Evolutionary conservation across 148 eudicot genomes (phyloP).

Genomic region (Diospyros kaki): DNA sequence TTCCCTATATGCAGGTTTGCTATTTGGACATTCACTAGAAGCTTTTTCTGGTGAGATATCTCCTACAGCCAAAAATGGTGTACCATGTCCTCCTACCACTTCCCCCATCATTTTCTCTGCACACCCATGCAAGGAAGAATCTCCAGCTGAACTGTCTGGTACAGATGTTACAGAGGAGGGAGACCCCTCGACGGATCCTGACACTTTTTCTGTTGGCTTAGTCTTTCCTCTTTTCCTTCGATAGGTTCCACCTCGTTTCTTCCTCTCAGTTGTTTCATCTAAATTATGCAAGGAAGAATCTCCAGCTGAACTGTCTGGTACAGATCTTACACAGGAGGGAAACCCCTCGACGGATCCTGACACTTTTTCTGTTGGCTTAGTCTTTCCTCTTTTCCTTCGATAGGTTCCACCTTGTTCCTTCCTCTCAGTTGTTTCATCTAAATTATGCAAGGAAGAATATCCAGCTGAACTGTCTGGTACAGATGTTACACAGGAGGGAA

Average conservation of each 20-base stretch:
- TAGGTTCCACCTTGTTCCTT: neutral
- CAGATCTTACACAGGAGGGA: neutral
- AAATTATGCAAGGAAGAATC: neutral
- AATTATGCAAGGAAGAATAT: neutral
- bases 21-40: neutral
- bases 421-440: no score
- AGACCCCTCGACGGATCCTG: neutral
- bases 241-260: neutral
- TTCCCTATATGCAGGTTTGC: slow-evolving; percentile 3
- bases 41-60: neutral
- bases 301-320: slow-evolving; percentile 1
- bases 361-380: neutral
- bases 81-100: neutral
- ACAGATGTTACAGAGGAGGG: neutral
- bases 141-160: slow-evolving; percentile 3
- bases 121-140: neutral
- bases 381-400: neutral
- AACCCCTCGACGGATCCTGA: neutral
- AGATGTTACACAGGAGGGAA: neutral
- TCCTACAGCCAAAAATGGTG: slow-evolving; percentile 10
- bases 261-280: no score
- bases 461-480: neutral
- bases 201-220: neutral
- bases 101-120: slow-evolving; percentile 3
- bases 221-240: neutral